phyloP scores from a whole-genome alignment of 2,329 filamentous ascomycete species.

The Penicillium janthinellum region DNA sequence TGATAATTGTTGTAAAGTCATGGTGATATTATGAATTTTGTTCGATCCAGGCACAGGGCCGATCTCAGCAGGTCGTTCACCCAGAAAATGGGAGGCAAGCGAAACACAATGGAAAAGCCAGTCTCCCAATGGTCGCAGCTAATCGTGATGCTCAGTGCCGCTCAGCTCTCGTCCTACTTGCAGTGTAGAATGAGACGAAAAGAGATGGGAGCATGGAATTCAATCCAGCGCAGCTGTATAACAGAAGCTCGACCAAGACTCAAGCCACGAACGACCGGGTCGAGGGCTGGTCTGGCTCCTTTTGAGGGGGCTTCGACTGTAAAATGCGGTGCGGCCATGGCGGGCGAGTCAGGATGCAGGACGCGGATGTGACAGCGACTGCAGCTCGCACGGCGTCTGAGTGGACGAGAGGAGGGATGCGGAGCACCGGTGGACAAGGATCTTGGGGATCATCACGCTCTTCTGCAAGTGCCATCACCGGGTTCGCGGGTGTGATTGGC shows the following conservation, averaged over 20 bases:
- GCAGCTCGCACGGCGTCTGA: conserved; percentile 27
- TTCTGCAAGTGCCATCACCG: conserved; percentile 39
- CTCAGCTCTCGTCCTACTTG: not conserved
- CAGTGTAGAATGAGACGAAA: not conserved
- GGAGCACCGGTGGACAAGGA: conserved; percentile 15
- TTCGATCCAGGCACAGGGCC: not conserved
- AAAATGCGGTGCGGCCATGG: conserved; percentile 18
- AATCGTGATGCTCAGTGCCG: not conserved
- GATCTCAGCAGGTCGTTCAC: not conserved
- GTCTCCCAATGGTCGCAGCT: not conserved
- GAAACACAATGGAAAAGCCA: not conserved
- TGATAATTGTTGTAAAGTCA: conserved; percentile 32
- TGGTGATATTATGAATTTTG: conserved; percentile 22
- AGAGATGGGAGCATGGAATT: conserved; percentile 7
- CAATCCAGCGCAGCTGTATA: conserved; percentile 6
- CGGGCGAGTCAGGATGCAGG: conserved; percentile 32
- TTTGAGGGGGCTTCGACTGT: conserved; percentile 30
- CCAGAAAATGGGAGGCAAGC: not conserved
- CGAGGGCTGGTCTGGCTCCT: conserved; percentile 30
- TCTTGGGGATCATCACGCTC: conserved; percentile 25
- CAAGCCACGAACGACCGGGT: conserved; percentile 21
- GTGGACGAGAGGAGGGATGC: conserved; percentile 12
- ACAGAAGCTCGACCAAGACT: conserved; percentile 27
- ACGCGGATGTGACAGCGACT: conserved; percentile 35
- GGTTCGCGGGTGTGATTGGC: conserved; percentile 29